Evolutionary conservation across 169 alveolate species (phyloP), one percentile per base, ranked within the genome.

Genomic region (Eimeria maxima): DNA sequence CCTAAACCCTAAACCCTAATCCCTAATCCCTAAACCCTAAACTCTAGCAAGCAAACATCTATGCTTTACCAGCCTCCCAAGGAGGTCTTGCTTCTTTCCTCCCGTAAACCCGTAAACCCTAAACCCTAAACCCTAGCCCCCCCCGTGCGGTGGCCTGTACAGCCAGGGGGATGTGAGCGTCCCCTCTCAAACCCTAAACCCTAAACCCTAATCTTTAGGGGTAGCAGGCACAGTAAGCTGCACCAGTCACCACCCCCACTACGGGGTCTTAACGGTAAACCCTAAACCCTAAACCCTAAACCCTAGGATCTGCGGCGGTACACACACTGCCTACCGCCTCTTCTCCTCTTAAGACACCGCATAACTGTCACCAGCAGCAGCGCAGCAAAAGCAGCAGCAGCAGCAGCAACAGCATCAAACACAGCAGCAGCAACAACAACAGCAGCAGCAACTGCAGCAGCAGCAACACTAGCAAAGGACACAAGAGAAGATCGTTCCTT

Each of bases 81-180:
- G 95, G 80, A 33, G 47, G 80, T n/a, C 47, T 69, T 69, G 47
- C 38, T 69, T n/a, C 38, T 27, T 2, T 33, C 45, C 38, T n/a
- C 7, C 80, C 45, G 45, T 69, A 69, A 69, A 69, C 80, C 80
- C 80, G n/a, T 69, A 69, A 69, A 69, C 80, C 80, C 80, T 94
- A 94, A 95, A 96, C 94, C 91, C 78, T 84, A 96, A 96, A n/a
- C 96, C 65, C 44, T 83, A 84, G 38, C 97, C 98, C 74, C 97
- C 74, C 74, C 74, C 74, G 42, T 6, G 45, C 80, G 80, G 16
- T 69, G 44, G 80, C 10, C 80, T 69, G 80, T 33, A 69, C 38
- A 27, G 45, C 38, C 44, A 8, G 14, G 45, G 45, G 45, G 22
- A n/a, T 33, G 45, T 27, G n/a, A 57, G 16, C 4, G 18, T 16